Evolutionary conservation across 257 asterid genomes (phyloP).

Genomic region (Cruciata laevipes): DNA sequence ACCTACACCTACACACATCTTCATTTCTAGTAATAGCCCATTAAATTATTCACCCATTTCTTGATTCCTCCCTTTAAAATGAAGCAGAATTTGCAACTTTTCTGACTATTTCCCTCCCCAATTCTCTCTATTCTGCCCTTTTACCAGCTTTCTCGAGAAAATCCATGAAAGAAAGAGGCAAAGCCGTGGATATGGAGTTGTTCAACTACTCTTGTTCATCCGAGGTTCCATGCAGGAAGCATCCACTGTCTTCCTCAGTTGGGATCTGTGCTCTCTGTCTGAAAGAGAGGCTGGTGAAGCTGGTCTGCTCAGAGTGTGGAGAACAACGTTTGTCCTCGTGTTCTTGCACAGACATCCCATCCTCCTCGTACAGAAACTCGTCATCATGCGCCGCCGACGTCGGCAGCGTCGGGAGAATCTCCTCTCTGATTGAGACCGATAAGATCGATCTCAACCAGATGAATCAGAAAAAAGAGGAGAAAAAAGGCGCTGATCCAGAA

Average conservation of each 20-base stretch:
- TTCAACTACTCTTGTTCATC: slow-evolving; percentile 49
- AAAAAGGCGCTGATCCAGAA: slow-evolving; percentile 31
- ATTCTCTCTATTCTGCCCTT: not conserved
- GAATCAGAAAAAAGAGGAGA: slow-evolving; percentile 12
- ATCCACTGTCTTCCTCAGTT: slow-evolving; percentile 53
- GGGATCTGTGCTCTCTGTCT: slow-evolving; percentile 80
- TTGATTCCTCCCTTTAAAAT: not conserved
- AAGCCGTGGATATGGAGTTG: slow-evolving; percentile 50
- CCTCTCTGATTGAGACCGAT: slow-evolving; percentile 69
- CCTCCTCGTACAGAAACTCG: slow-evolving; percentile 61
- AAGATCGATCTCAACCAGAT: slow-evolving; percentile 27
- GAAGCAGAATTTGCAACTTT: slow-evolving; percentile 2
- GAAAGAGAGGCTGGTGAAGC: slow-evolving; percentile 57
- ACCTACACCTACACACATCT: slow-evolving; percentile 14
- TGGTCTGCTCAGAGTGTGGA: slow-evolving; percentile 89
- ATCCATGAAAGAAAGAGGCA: slow-evolving; percentile 66
- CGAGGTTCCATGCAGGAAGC: slow-evolving; percentile 66
- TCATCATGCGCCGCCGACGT: slow-evolving; percentile 49
- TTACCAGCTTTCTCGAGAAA: not conserved
- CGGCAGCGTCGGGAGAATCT: slow-evolving; percentile 76
- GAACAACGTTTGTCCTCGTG: slow-evolving; percentile 82
- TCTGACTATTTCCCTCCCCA: not conserved
- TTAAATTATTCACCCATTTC: slow-evolving; percentile 4
- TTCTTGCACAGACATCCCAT: slow-evolving; percentile 75
- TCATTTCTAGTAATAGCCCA: slow-evolving; percentile 5